Conservation (phyloP, 768 basidiomycete genomes). For the Xerocomellus dryophilus region DNA sequence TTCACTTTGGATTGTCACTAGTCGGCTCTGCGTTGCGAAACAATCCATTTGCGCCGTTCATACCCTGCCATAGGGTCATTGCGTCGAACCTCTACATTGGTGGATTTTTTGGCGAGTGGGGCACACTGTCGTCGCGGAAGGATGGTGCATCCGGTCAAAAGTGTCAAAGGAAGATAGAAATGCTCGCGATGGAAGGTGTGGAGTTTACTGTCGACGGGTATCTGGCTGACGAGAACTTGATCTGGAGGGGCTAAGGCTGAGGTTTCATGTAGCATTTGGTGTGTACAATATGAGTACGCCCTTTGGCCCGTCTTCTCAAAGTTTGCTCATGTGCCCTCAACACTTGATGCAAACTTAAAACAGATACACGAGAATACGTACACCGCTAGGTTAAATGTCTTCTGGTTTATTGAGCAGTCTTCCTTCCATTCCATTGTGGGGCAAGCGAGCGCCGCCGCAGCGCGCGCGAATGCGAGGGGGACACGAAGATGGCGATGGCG, state of each 20-base stretch:
- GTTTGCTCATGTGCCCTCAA: not conserved
- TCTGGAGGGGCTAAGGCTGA: constrained; percentile 13
- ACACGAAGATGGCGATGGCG: too few species aligned
- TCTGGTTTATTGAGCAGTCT: constrained; percentile 42
- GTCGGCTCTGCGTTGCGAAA: constrained; percentile 62
- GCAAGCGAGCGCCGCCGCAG: too few species aligned
- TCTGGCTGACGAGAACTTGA: constrained; percentile 27
- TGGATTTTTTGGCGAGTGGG: constrained; percentile 65
- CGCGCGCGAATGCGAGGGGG: too few species aligned
- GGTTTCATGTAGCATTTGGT: not conserved
- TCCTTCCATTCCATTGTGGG: too few species aligned
- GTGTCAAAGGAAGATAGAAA: constrained; percentile 45
- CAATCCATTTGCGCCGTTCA: constrained; percentile 64
- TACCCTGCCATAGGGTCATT: constrained; percentile 71
- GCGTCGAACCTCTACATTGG: constrained; percentile 59
- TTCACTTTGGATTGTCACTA: constrained; percentile 12
- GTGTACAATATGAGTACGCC: not conserved
- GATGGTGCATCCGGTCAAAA: constrained; percentile 33
- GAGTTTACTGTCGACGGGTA: constrained; percentile 45
- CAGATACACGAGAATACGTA: not conserved
- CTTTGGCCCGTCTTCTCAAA: not conserved
- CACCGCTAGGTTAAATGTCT: constrained; percentile 19
- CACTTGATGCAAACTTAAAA: not conserved
- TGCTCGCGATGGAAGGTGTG: constrained; percentile 55
- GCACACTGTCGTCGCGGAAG: constrained; percentile 21